Percentiles rank a stretch among this genome's conserved stretches.
Conservation (phyloP, 208 protist species). For the Leishmania mexicana region DNA sequence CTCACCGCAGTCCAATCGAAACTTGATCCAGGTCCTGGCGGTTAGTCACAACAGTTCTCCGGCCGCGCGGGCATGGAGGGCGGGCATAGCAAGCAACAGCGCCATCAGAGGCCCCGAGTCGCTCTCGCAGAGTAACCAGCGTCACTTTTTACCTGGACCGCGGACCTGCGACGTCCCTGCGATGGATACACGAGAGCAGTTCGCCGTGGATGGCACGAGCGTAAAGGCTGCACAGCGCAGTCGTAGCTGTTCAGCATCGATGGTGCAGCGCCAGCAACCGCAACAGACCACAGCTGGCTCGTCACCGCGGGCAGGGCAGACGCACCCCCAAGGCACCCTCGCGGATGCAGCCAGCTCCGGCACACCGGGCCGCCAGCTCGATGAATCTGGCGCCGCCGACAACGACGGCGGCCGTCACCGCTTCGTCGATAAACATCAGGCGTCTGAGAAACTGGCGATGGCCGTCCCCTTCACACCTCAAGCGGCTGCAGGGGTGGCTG, state of each 20-base stretch:
- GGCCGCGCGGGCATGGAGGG: neutral
- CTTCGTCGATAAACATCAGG: neutral
- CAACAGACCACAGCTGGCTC: constrained; percentile 5
- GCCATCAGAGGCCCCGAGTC: neutral
- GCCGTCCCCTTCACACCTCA: constrained; percentile 19
- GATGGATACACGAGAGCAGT: neutral
- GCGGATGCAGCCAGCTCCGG: neutral
- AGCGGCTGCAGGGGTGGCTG: constrained; percentile 20
- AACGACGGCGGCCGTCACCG: neutral
- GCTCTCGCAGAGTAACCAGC: constrained; percentile 1
- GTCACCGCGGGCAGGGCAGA: neutral
- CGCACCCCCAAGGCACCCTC: neutral
- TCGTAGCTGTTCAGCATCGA: neutral
- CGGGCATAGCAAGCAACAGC: neutral
- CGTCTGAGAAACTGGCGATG: neutral
- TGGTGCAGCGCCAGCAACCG: constrained; percentile 1
- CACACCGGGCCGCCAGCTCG: neutral
- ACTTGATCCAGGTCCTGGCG: neutral
- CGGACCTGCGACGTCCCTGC: neutral
- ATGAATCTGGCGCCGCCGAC: neutral
- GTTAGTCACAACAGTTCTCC: neutral
- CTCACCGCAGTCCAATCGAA: neutral
- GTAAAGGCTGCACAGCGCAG: neutral
- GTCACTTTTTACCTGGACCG: neutral
- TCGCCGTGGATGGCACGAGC: neutral